Base-by-base conservation (phyloP, 2,329 filamentous ascomycete species). In the Fusarium graminum region DNA sequence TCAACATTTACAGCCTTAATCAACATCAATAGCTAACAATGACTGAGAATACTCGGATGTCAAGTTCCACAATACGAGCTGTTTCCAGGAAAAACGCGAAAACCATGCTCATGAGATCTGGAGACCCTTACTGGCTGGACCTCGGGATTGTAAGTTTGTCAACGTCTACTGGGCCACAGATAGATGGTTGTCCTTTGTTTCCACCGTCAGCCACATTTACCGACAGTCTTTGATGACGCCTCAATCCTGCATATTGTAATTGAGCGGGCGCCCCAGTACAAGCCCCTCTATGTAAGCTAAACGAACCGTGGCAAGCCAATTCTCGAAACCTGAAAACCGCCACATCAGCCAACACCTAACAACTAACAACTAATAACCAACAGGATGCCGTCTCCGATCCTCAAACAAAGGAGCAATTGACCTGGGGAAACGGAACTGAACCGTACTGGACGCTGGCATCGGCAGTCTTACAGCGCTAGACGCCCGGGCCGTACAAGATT, bases 391-490 rank as follows among this genome's bases (percentile, higher is more conserved):
- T 38, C 42, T 50, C 19, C 29, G 12, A 34, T 25, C 57, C 49
- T 16, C 22, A 11, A 62, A 42, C 17, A 55, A 29, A 62, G 34
- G 47, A 28, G 19, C 34, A 42, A 36, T 26, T 25, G 42, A 36
- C 42, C 41, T 22, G 36, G 47, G 56, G 41, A 57, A 45, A 32
- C 32, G 55, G 25, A 25, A 42, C 26, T 41, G 16, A 34, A 41
- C 34, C 36, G 45, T 14, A 55, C 45, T 56, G 43, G 56, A 41
- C 13, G 29, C 51, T 55, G 47, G 34, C 59, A 63, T 61, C 68
- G 68, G 68, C 69, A 71, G 65, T 72, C 65, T 65, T 51, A 40
- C 52, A 59, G 54, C 69, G 59, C 57, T 71, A 67, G 52, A 42
- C 60, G 59, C 62, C 58, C 50, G 49, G 56, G 46, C 44, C 26